phyloP scores from a whole-genome alignment of 441 rosid genomes.

The Adansonia grandidieri region DNA sequence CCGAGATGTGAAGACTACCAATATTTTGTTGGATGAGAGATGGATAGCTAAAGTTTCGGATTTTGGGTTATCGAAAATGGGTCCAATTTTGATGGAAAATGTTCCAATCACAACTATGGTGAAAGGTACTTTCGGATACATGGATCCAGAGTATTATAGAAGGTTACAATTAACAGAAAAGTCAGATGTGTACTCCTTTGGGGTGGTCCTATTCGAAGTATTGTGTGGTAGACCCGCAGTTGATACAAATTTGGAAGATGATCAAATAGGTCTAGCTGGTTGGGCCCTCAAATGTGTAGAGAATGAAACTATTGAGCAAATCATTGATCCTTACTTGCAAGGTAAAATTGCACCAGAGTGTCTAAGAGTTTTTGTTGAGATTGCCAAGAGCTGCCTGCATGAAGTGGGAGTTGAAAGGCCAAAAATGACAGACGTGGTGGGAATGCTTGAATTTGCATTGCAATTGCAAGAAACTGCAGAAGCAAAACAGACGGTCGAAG shows the following conservation, averaged over 20 bases:
- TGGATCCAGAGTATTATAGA: slow-evolving; percentile 65
- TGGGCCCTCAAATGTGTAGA: slow-evolving; percentile 37
- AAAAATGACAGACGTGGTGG: slow-evolving; percentile 37
- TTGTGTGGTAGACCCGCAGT: slow-evolving; percentile 41
- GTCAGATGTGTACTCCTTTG: slow-evolving; percentile 52
- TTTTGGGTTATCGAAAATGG: slow-evolving; percentile 60
- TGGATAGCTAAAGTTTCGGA: slow-evolving; percentile 64
- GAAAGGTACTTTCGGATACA: slow-evolving; percentile 63
- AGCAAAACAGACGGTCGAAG: neutral
- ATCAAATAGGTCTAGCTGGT: slow-evolving; percentile 34
- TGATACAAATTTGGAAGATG: slow-evolving; percentile 13
- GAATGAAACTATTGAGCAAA: slow-evolving; percentile 31
- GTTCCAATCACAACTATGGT: slow-evolving; percentile 53
- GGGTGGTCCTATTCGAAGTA: slow-evolving; percentile 48
- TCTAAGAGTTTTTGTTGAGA: slow-evolving; percentile 32
- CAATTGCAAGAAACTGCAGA: slow-evolving; percentile 35
- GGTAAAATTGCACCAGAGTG: slow-evolving; percentile 40
- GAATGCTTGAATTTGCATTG: slow-evolving; percentile 37
- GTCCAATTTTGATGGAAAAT: slow-evolving; percentile 40
- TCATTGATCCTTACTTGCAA: slow-evolving; percentile 24
- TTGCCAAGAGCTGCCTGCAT: slow-evolving; percentile 34
- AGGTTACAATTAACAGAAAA: slow-evolving; percentile 57
- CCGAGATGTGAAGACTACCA: too few species aligned
- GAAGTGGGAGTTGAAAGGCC: slow-evolving; percentile 36
- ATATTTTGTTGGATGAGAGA: too few species aligned